These are phyloP conservation scores for Candolleomyces aberdarensis DNA, from an alignment of 768 basidiomycete species.

Conservation along the genomic window DNA sequence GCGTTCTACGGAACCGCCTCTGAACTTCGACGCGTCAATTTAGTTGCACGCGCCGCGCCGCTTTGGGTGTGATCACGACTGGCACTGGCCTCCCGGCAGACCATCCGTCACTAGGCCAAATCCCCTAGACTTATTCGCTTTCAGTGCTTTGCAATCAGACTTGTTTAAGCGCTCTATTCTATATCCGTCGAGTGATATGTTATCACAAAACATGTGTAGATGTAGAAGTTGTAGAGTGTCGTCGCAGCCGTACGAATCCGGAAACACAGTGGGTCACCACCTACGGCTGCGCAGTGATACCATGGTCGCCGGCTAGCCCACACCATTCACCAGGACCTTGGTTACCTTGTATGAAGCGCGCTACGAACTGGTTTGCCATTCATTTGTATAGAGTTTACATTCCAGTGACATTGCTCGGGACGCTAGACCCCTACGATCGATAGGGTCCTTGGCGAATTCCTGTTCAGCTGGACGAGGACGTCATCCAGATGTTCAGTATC, in stretches of 20 bases:
- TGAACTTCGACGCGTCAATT: not conserved
- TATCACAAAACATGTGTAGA: not conserved
- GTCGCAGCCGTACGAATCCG: not conserved
- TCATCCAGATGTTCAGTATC: not conserved
- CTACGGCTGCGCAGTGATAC: not conserved
- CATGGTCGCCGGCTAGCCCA: not conserved
- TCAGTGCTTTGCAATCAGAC: not conserved
- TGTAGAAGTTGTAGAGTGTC: not conserved
- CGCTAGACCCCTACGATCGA: not conserved
- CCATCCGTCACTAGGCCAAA: not conserved
- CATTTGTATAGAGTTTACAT: not conserved
- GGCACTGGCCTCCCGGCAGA: not conserved
- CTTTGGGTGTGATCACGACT: not conserved
- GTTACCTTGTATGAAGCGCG: not conserved
- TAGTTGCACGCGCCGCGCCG: not conserved
- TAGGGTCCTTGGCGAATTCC: too few species aligned
- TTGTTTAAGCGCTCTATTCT: not conserved
- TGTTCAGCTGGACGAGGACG: not conserved
- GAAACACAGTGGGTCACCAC: not conserved
- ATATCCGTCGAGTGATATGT: not conserved
- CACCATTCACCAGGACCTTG: not conserved
- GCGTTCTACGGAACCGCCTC: not conserved
- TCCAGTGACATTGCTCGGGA: not conserved
- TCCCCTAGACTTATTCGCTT: not conserved
- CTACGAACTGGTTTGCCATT: not conserved